Evolutionary conservation across 148 eudicot species (phyloP).

Genomic region (Camellia lanceoleosa): DNA sequence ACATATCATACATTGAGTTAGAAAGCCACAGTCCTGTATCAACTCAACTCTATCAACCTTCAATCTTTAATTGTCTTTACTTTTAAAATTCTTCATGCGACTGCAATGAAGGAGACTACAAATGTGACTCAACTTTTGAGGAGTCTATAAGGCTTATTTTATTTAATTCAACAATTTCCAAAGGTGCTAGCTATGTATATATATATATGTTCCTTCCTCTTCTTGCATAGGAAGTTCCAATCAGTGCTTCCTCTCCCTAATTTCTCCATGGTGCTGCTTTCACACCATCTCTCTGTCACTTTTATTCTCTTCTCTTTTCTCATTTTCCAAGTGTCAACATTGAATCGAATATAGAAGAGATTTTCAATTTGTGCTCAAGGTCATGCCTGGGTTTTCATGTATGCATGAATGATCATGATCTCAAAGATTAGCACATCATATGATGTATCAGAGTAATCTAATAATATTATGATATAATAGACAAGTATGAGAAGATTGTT

Average conservation of each 20-base stretch:
- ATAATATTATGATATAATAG: neutral
- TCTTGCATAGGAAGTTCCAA: neutral
- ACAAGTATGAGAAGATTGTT: neutral
- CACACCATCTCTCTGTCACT: neutral
- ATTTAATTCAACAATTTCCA: too few species aligned
- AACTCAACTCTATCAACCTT: neutral
- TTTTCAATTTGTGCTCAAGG: neutral
- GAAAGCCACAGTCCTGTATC: neutral
- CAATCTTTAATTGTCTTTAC: neutral
- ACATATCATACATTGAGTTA: neutral
- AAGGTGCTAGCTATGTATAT: too few species aligned
- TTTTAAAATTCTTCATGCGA: too few species aligned
- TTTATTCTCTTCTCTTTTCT: neutral
- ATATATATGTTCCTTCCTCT: too few species aligned
- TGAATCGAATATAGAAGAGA: neutral
- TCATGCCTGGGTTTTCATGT: conserved; percentile 1
- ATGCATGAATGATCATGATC: neutral
- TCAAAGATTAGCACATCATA: neutral
- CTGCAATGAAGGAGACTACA: too few species aligned
- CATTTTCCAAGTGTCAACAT: neutral
- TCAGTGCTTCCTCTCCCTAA: neutral
- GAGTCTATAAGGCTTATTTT: neutral
- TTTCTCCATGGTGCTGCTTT: neutral
- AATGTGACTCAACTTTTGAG: too few species aligned
- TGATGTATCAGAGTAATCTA: neutral